These are phyloP conservation scores for Cymbidium sinense DNA, from an alignment of 106 monocot species.

Conservation along the genomic window DNA sequence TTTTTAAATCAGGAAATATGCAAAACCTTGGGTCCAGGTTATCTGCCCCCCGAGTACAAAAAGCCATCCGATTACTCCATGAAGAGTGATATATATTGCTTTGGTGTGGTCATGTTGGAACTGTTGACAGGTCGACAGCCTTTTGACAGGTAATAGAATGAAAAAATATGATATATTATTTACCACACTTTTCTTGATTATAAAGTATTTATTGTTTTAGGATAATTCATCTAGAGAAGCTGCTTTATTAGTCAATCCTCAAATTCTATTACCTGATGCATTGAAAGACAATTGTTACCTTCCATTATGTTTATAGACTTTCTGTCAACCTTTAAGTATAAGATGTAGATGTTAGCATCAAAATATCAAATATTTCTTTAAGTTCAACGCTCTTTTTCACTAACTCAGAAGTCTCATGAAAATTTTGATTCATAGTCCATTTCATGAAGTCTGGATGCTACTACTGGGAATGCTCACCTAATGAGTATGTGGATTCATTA, in stretches of 20 bases:
- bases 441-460: no score
- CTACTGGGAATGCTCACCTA: no score
- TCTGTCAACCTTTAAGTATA: no score
- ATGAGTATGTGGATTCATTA: no score
- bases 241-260: background rate
- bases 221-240: background rate
- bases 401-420: no score
- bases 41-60: conserved; percentile 3
- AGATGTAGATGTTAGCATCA: no score
- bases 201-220: background rate
- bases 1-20: background rate
- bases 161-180: background rate
- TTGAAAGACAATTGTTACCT: no score
- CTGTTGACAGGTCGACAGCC: conserved; percentile 6
- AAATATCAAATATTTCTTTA: no score
- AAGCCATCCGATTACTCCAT: background rate
- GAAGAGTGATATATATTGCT: conserved; percentile 11
- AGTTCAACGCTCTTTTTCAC: no score
- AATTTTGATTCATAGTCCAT: no score
- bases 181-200: background rate
- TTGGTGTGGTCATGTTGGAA: conserved; percentile 17
- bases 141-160: conserved; percentile 7
- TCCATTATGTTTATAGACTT: no score
- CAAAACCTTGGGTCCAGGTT: conserved; percentile 2
- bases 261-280: background rate